A percentile compares a stretch with the other conserved stretches of the same genome.
Evolutionary conservation across 768 basidiomycete species (phyloP).

Genomic region (Polyporus arcularius): DNA sequence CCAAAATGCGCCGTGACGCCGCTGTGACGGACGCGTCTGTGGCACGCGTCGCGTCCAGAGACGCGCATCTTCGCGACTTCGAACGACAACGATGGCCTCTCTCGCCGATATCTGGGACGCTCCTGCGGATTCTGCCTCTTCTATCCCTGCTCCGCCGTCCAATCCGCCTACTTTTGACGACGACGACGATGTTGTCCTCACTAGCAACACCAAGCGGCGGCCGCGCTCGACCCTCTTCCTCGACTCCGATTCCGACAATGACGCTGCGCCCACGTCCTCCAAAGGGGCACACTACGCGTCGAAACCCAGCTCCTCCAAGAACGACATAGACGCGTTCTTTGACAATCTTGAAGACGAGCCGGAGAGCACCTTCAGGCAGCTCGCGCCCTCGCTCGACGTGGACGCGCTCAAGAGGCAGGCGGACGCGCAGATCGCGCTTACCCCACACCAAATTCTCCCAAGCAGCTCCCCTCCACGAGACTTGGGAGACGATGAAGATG

Average conservation of each 20-base stretch:
- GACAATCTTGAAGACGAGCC: conserved; percentile 52
- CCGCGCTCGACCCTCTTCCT: conserved; percentile 53
- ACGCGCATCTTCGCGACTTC: conserved; percentile 5
- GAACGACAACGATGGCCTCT: conserved; percentile 25
- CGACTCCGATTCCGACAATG: conserved; percentile 55
- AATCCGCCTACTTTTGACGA: conserved; percentile 16
- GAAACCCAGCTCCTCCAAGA: conserved; percentile 21
- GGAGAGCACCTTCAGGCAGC: conserved; percentile 37
- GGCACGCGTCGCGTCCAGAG: conserved; percentile 1
- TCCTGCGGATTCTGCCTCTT: conserved; percentile 37
- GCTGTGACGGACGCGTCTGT: conserved; percentile 13
- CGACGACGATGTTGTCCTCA: conserved; percentile 14
- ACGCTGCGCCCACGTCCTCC: conserved; percentile 23
- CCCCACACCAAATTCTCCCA: conserved; percentile 48
- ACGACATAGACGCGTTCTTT: conserved; percentile 45
- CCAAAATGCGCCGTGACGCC: conserved; percentile 15
- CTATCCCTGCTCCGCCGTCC: neutral
- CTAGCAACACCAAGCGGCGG: conserved; percentile 29
- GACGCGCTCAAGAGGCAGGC: conserved; percentile 57
- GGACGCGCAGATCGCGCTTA: conserved; percentile 47
- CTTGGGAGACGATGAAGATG: conserved; percentile 33
- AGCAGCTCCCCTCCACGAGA: conserved; percentile 52
- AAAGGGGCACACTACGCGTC: conserved; percentile 19
- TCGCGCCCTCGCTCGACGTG: conserved; percentile 54
- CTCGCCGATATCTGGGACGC: conserved; percentile 66